phyloP scores from a whole-genome alignment of 2,329 filamentous ascomycete genomes.

The Fusarium palustre region DNA sequence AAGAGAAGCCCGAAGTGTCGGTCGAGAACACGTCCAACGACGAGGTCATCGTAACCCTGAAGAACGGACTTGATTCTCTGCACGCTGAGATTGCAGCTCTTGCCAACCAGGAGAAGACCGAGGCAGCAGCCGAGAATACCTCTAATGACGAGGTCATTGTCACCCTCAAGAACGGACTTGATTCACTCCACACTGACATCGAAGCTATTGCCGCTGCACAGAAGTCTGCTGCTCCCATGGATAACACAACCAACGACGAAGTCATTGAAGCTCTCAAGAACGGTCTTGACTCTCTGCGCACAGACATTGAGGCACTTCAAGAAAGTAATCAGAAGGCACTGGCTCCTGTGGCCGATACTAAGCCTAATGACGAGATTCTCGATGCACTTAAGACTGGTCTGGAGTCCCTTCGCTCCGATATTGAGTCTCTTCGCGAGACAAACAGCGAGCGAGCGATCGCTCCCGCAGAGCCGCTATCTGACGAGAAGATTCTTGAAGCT shows the following conservation, averaged over 20 bases:
- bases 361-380: slow-evolving; percentile 83
- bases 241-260: slow-evolving; percentile 38
- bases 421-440: slow-evolving; percentile 73
- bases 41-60: slow-evolving; percentile 86
- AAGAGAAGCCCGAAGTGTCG: slow-evolving; percentile 54
- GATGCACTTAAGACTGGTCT: slow-evolving; percentile 85
- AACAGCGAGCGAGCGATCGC: slow-evolving; percentile 71
- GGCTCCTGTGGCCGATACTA: slow-evolving; percentile 74
- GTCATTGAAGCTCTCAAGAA: slow-evolving; percentile 41
- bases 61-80: slow-evolving; percentile 78
- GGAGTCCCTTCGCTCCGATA: slow-evolving; percentile 76
- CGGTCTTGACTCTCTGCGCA: slow-evolving; percentile 42
- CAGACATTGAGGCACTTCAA: slow-evolving; percentile 60
- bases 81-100: slow-evolving; percentile 73
- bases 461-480: slow-evolving; percentile 52
- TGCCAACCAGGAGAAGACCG: slow-evolving; percentile 65
- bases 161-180: slow-evolving; percentile 80
- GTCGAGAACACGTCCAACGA: slow-evolving; percentile 62
- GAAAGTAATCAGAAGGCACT: slow-evolving; percentile 67
- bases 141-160: slow-evolving; percentile 80
- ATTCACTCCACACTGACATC: slow-evolving; percentile 77
- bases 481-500: slow-evolving; percentile 85
- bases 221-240: slow-evolving; percentile 39
- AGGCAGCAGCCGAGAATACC: slow-evolving; percentile 52
- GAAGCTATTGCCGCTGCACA: slow-evolving; percentile 76